Evolutionary conservation across 73 alveolate species (phyloP).

Genomic region (Diophrys appendiculata): DNA sequence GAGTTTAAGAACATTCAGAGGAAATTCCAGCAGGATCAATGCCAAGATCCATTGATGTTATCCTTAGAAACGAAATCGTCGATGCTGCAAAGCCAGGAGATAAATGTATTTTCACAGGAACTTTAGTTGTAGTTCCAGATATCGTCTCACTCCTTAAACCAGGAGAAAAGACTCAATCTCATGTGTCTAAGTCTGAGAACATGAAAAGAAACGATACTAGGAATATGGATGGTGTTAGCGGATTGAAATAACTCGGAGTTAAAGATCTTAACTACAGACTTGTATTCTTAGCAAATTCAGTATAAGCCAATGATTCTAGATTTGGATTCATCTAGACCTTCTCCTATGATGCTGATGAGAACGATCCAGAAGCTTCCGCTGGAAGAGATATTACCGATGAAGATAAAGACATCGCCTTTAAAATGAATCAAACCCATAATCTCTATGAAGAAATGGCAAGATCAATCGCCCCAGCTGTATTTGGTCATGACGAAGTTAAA

Average conservation of each 20-base stretch:
- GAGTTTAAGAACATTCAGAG: conserved; percentile 94
- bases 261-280: conserved; percentile 96
- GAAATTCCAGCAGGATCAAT: conserved; percentile 98
- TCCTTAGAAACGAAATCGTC: conserved; percentile 91
- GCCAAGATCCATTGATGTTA: conserved; percentile 98
- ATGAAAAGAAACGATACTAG: conserved; percentile 76
- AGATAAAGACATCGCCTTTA: conserved; percentile 75
- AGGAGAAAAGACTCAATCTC: conserved; percentile 84
- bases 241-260: conserved; percentile 94
- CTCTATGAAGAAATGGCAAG: conserved; percentile 88
- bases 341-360: conserved; percentile 54
- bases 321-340: conserved; percentile 58
- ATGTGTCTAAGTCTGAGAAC: conserved; percentile 54
- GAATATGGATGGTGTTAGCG: conserved; percentile 92
- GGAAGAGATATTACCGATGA: conserved; percentile 70
- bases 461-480: conserved; percentile 96
- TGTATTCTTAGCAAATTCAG: conserved; percentile 93
- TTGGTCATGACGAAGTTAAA: conserved; percentile 97
- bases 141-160: conserved; percentile 93
- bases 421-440: conserved; percentile 79
- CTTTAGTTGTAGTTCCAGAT: conserved; percentile 97
- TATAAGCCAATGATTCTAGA: conserved; percentile 66
- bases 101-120: conserved; percentile 85
- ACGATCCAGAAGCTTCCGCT: conserved; percentile 76
- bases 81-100: conserved; percentile 98